These are phyloP conservation scores for Tuber umbilicatum DNA, from an alignment of 495 filamentous ascomycete genomes.

Conservation along the genomic window DNA sequence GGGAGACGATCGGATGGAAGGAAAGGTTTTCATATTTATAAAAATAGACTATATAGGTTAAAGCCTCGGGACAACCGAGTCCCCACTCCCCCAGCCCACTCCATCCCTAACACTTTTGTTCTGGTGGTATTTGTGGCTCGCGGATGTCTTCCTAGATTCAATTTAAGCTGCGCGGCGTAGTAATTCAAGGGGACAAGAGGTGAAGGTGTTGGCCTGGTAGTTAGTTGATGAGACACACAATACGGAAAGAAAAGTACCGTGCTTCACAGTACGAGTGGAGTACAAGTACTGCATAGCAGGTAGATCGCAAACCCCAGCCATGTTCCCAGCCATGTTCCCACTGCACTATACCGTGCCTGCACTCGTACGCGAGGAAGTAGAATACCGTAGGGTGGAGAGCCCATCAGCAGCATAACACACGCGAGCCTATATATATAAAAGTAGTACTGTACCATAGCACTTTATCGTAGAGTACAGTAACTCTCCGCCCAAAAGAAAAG, in stretches of 20 bases:
- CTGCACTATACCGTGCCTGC: too few relatives aligned
- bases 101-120: not conserved
- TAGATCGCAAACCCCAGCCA: not conserved
- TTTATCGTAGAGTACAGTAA: not conserved
- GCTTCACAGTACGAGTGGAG: not conserved
- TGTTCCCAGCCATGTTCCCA: not conserved
- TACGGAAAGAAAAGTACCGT: not conserved
- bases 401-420: not conserved
- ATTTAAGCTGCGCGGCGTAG: not conserved
- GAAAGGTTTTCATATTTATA: not conserved
- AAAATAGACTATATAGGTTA: not conserved
- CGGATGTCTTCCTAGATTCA: slow-evolving; percentile 2
- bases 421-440: not conserved
- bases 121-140: not conserved
- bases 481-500: not conserved
- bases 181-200: not conserved
- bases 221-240: not conserved
- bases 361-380: not conserved
- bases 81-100: not conserved
- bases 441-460: not conserved
- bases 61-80: not conserved
- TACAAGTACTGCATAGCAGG: not conserved
- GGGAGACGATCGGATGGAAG: slow-evolving; percentile 4
- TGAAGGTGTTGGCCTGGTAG: not conserved
- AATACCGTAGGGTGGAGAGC: not conserved